Base-by-base conservation (phyloP, 2,329 filamentous ascomycete species). In the Diaporthe citriasiana region DNA sequence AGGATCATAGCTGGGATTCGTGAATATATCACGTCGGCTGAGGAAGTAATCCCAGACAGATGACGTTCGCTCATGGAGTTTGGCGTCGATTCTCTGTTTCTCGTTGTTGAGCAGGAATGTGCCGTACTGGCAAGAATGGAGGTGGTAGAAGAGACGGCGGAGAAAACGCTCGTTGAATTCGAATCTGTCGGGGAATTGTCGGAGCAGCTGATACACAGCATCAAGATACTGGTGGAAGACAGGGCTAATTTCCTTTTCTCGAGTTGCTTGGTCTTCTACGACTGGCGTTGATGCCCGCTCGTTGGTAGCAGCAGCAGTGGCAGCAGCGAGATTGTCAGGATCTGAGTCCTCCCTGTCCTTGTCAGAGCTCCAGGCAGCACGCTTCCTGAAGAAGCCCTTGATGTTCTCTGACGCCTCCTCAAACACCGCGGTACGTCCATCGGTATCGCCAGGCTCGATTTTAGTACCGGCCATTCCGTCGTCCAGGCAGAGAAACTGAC, bases 171-270 rank as follows among this genome's bases (percentile, higher is more conserved):
- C 97, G 78, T 97, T 98, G 84, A 95, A 99, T 82, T 99, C 96
- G 80, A 99, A 99, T 0, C 95, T 93, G 9, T 91, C 93, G 0
- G 95, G 95, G 79, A 96, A 88, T 81, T 98, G 97, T 75, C 94
- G 89, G 33, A 97, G 85, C 38, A 99, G 87, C 82, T 99, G 97
- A 81, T 97, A 98, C 1, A 94, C 95, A 50, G 95, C 95, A 80
- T 98, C 97, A 13, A 99, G 89, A 83, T 98, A 99, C 81, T 99
- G 97, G 79, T 99, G 97, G 83, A 99, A 99, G 33, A 99, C 94
- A 0, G 97, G 97, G 75, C 95, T 97, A 45, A 97, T 93, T 85
- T 98, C 97, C 78, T 94, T 97, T n/a, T 92, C 91, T 74, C 92
- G 91, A 0, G 95, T 98, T 13, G 92, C 89, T 78, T 94, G 91